Evolutionary conservation across 2,329 filamentous ascomycete species (phyloP), one percentile per base, ranked within the genome.

Genomic region (Chalaropsis thielavioides): DNA sequence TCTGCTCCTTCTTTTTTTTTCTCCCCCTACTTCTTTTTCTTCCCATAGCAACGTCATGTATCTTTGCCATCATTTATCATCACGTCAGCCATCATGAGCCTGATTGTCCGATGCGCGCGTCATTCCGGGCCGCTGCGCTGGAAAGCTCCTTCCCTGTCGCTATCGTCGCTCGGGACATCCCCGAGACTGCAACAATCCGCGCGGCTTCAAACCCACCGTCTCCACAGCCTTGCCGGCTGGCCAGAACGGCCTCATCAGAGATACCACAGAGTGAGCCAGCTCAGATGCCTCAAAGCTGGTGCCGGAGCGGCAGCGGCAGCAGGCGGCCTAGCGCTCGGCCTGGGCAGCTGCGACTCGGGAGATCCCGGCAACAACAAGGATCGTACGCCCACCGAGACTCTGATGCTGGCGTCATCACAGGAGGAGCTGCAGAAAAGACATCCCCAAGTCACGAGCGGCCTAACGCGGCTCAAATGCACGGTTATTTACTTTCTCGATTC

Each of bases 381-480:
- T 13, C 61, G 61, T 10, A 66, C 65, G 8, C 65, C 66, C 5
- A 63, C 62, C 31, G 92, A 96, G 76, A 82, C 82, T 74, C 87
- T 90, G 69, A 96, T 96, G 92, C 81, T 96, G 15, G 83, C 91
- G 73, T 84, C 81, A 1, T 96, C 92, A 44, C 80, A 89, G 51
- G 78, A 85, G 64, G 92, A 96, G 76, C 83, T 96, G 43, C 79
- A 80, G 65, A 89, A 89, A 70, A 80, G 81, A 43, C 81, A 92
- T 0, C 79, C 83, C 0, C 79, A 85, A 4, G 78, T 85, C 66
- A 79, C 87, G 38, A 78, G 77, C 46, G 84, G 86, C 0, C 72
- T 90, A 15, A 77, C 76, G 15, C 81, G 83, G 61, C 70, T 86
- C 6, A 76, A 81, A 60, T 82, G 86, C 68, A 79, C 79, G 13